Evolutionary conservation across 805 yeast species (phyloP), one percentile per base, ranked within the genome.

Genomic region (Sugiyamaella lignohabitans): DNA sequence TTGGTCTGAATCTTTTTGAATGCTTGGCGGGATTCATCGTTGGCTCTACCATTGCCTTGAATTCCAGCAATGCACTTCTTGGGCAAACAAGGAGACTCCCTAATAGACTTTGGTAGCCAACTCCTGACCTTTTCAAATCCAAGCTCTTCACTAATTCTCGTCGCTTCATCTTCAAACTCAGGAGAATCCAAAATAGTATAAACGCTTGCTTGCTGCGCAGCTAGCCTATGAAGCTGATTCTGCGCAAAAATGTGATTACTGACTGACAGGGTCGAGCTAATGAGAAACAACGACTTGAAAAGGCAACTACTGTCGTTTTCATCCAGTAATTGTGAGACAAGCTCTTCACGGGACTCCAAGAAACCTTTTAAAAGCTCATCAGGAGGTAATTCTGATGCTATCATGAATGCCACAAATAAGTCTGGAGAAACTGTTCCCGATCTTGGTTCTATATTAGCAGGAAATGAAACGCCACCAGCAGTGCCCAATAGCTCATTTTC

Each of bases 321-420:
- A 27, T 8, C 32, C 14, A 27, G 14, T 27, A 27, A 27, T 8
- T 27, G 8, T 8, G 14, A 8, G 8, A 27, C 14, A 27, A 27
- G 14, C 11, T 27, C 14, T 27, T 27, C 32, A 8, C 32, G 32
- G 14, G 32, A 27, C 14, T 27, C 32, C 32, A 27, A 27, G 14
- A 27, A 27, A 8, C 14, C 14, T 27, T 27, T 8, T 14, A 27
- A 27, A 3, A 57, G 44, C 21, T 51, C 36, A 4, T 39, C 24
- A 5, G 62, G 54, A 3, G 57, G 8, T 38, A 40, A 18, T n/a
- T 40, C 19, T 23, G 39, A 35, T 17, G 38, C 19, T 6, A 60
- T 50, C 45, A 59, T 46, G 24, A 50, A 52, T 6, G 63, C 58
- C 17, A 50, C 16, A 37, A 53, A 55, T 17, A 53, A 36, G 8